Percentiles rank a stretch among this genome's conserved stretches.
Evolutionary conservation across 371 early-diverging fungal species (phyloP).

Genomic region (Apophysomyces variabilis): DNA sequence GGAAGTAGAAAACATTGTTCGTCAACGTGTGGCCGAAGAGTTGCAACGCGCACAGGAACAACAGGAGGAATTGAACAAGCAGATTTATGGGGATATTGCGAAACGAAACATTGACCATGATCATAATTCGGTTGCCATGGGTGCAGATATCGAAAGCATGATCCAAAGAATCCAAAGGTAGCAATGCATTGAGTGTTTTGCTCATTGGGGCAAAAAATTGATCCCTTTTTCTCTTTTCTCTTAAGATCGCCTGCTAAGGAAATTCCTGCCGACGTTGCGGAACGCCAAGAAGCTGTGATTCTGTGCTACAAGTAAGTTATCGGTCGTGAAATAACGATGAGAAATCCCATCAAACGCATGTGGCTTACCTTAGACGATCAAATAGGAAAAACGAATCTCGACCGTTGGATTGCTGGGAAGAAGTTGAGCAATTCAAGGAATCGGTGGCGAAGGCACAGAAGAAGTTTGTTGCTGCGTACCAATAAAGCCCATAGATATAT

Average conservation of each 20-base stretch:
- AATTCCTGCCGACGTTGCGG: slow-evolving; percentile 43
- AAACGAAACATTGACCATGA: slow-evolving; percentile 50
- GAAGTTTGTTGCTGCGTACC: slow-evolving; percentile 52
- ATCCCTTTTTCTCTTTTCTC: background rate
- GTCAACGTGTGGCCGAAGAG: slow-evolving; percentile 50
- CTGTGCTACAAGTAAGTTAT: slow-evolving; percentile 50
- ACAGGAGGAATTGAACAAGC: slow-evolving; percentile 34
- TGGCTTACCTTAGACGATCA: background rate
- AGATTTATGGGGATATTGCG: slow-evolving; percentile 39
- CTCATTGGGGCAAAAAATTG: background rate
- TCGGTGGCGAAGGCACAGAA: slow-evolving; percentile 60
- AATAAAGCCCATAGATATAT: slow-evolving; percentile 27
- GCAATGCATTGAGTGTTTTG: background rate
- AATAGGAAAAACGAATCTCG: slow-evolving; percentile 53
- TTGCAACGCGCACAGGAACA: slow-evolving; percentile 35
- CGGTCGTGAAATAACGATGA: background rate
- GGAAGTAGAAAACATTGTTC: slow-evolving; percentile 49
- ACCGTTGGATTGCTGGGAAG: slow-evolving; percentile 72
- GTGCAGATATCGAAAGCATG: slow-evolving; percentile 50
- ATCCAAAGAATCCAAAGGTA: slow-evolving; percentile 53
- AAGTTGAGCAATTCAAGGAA: slow-evolving; percentile 67
- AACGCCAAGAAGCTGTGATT: slow-evolving; percentile 51
- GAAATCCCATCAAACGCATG: no score
- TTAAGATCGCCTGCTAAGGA: slow-evolving; percentile 44
- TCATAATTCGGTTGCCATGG: slow-evolving; percentile 49